These are phyloP conservation scores for Hymenoscyphus infarciens DNA, from an alignment of 2,329 filamentous ascomycete genomes.

Conservation along the genomic window DNA sequence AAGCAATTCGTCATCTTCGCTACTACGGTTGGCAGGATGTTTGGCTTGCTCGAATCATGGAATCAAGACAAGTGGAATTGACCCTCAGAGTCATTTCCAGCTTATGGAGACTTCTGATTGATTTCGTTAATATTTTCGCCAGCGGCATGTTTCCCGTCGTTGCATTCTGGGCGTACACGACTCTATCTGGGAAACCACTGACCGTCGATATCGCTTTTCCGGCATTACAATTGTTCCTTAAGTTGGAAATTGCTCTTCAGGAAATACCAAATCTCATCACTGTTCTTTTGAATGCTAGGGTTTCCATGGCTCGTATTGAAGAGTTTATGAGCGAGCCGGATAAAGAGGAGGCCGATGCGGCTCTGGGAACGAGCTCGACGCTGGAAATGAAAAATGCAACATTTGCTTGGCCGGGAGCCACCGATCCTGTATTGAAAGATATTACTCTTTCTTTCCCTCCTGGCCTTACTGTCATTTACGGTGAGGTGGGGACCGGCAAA, in stretches of 20 bases:
- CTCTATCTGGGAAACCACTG: conserved; percentile 62
- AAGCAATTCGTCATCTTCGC: conserved; percentile 40
- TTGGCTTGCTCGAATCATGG: conserved; percentile 68
- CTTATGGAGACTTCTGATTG: conserved; percentile 60
- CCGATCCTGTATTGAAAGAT: conserved; percentile 51
- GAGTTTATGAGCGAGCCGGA: conserved; percentile 84
- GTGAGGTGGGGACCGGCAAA: conserved; percentile 63
- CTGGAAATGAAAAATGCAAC: conserved; percentile 60
- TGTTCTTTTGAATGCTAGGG: conserved; percentile 74
- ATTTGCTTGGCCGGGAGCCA: conserved; percentile 75
- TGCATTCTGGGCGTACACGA: conserved; percentile 78
- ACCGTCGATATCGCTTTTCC: conserved; percentile 83
- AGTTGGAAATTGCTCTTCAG: conserved; percentile 70
- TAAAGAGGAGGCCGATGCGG: conserved; percentile 52
- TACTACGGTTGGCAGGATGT: conserved; percentile 70
- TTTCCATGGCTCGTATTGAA: conserved; percentile 78
- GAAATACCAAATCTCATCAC: conserved; percentile 75
- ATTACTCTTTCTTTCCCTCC: conserved; percentile 51
- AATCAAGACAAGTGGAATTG: conserved; percentile 64
- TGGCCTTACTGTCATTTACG: conserved; percentile 58
- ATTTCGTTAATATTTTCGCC: conserved; percentile 66
- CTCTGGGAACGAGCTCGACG: conserved; percentile 15
- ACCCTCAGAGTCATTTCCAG: conserved; percentile 60
- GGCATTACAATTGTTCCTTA: conserved; percentile 73
- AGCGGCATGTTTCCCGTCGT: conserved; percentile 75